Evolutionary conservation across 257 asterid genomes (phyloP).

Genomic region (Marsdenia floribunda): DNA sequence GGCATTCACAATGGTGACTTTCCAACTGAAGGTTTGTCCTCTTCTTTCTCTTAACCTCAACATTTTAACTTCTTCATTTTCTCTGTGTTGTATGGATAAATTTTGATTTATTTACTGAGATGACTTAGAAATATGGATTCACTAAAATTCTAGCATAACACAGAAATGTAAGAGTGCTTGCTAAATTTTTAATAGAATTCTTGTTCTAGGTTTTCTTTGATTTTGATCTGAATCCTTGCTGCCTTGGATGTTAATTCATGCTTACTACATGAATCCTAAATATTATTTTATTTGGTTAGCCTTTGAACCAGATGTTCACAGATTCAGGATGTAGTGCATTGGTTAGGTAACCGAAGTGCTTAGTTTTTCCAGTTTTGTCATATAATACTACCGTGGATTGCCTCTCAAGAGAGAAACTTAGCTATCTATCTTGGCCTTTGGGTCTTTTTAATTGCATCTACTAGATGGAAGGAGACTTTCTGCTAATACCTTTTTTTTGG

Average conservation of each 20-base stretch:
- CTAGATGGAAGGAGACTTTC: not conserved
- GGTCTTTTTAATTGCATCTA: not conserved
- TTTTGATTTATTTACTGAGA: not conserved
- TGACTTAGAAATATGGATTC: no score
- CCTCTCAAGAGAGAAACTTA: not conserved
- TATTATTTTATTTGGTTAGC: not conserved
- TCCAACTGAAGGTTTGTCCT: slow-evolving; percentile 42
- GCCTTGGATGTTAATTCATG: not conserved
- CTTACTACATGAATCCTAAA: not conserved
- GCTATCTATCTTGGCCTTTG: not conserved
- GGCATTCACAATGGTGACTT: slow-evolving; percentile 41
- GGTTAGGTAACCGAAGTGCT: not conserved
- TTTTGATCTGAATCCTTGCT: not conserved
- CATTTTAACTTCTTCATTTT: slow-evolving; percentile 2
- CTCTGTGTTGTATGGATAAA: not conserved
- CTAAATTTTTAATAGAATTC: not conserved
- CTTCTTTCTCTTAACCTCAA: slow-evolving; percentile 9
- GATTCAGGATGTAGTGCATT: not conserved
- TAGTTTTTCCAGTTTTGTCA: not conserved
- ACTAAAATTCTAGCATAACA: not conserved
- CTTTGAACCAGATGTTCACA: not conserved
- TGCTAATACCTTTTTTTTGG: not conserved
- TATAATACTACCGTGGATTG: not conserved
- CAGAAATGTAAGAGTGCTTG: not conserved
- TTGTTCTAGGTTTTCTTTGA: slow-evolving; percentile 1